Percentiles rank a stretch among this genome's conserved stretches.
phyloP scores from a whole-genome alignment of 495 filamentous ascomycete species.

The Penicillium paxilli region DNA sequence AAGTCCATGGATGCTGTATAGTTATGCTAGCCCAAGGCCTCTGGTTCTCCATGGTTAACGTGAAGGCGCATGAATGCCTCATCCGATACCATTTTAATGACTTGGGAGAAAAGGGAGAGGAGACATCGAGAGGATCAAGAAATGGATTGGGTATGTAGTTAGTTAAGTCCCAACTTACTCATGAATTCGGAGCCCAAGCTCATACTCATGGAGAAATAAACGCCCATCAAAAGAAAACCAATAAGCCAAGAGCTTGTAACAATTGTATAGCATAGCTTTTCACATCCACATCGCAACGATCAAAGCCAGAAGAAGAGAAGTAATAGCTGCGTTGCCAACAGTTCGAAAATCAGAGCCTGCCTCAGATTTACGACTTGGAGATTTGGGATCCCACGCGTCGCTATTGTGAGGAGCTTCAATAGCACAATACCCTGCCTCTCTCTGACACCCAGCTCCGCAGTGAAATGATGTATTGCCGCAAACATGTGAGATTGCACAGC shows the following conservation, averaged over 20 bases:
- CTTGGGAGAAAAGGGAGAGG: too few relatives aligned
- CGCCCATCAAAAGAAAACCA: constrained; percentile 1
- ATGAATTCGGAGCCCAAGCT: too few relatives aligned
- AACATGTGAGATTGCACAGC: constrained; percentile 41
- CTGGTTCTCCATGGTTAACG: not conserved
- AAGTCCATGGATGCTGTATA: too few relatives aligned
- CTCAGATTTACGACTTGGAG: constrained; percentile 17
- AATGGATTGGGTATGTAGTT: not conserved
- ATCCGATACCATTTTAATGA: too few relatives aligned
- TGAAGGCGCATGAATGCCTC: too few relatives aligned
- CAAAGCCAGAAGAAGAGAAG: constrained; percentile 26
- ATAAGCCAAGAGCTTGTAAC: too few relatives aligned
- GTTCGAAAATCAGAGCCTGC: constrained; percentile 14
- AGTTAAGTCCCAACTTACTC: not conserved
- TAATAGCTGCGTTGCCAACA: constrained; percentile 22
- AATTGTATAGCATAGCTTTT: too few relatives aligned
- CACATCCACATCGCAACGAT: constrained; percentile 27
- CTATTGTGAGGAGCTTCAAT: constrained; percentile 22
- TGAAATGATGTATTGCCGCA: constrained; percentile 52
- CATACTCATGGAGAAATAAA: too few relatives aligned
- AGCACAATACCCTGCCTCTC: constrained; percentile 49
- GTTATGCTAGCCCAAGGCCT: not conserved
- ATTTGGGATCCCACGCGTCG: constrained; percentile 23
- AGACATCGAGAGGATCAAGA: too few relatives aligned
- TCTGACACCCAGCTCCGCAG: constrained; percentile 52